Conservation (phyloP, 2,329 filamentous ascomycete genomes). For the Huntiella decipiens region DNA sequence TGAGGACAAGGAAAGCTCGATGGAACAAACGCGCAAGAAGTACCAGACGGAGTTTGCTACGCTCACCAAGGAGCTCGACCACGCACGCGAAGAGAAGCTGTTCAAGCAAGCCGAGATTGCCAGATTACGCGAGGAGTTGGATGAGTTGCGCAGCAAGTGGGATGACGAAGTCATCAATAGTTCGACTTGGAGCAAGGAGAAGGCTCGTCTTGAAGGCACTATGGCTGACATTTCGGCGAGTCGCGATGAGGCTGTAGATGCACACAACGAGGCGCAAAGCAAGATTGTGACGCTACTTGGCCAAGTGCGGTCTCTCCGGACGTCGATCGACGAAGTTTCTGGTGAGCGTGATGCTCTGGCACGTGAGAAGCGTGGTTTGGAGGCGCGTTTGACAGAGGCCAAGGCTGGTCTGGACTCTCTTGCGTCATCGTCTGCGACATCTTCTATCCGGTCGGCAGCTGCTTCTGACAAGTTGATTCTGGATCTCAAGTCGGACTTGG, state of each 20-base stretch:
- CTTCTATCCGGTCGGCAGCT: conserved; percentile 75
- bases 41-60: conserved; percentile 86
- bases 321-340: conserved; percentile 67
- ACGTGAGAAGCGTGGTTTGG: conserved; percentile 79
- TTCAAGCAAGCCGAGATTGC: conserved; percentile 76
- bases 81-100: conserved; percentile 74
- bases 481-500: conserved; percentile 71
- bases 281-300: conserved; percentile 82
- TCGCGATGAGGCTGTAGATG: conserved; percentile 80
- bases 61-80: conserved; percentile 77
- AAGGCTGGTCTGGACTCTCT: conserved; percentile 78
- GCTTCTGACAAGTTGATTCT: conserved; percentile 75
- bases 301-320: conserved; percentile 69
- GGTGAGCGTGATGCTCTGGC: conserved; percentile 69
- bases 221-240: conserved; percentile 75
- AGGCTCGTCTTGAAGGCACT: conserved; percentile 74
- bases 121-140: conserved; percentile 82
- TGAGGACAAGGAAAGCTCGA: conserved; percentile 85
- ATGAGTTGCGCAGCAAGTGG: conserved; percentile 90
- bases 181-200: conserved; percentile 97
- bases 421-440: conserved; percentile 49
- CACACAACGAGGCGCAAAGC: conserved; percentile 85
- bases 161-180: conserved; percentile 95
- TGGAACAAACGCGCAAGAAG: conserved; percentile 95
- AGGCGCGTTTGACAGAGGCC: conserved; percentile 69